Evolutionary conservation across 2,329 filamentous ascomycete species (phyloP), one percentile per base, ranked within the genome.

Genomic region (Cladosporium oxysporum): DNA sequence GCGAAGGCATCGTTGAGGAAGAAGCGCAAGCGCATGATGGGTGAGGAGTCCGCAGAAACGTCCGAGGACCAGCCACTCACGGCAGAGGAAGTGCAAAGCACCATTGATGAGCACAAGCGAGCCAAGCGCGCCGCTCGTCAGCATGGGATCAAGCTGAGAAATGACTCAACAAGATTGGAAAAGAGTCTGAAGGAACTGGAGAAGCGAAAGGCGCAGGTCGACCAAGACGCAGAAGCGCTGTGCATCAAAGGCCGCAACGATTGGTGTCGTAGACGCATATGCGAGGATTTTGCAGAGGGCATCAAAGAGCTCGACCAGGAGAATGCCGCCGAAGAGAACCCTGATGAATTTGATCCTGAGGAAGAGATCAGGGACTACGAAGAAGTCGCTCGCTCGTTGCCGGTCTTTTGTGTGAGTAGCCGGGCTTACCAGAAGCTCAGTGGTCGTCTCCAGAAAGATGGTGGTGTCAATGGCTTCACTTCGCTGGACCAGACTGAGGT

Each of bases 371-470:
- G 86, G 11, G 83, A 90, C 70, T 90, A 90, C 62, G 81, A 85
- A 0, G 75, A 85, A 52, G 81, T 89, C 8, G 86, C 85, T 0
- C 74, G 74, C 10, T 80, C 78, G 0, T 78, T 91, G 0, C 84
- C 87, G 0, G 87, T 90, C 1, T 91, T 89, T 71, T 90, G 87
- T 67, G 85, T 90, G 18, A 88, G 85, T 66, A 85, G 84, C 57
- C 79, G 84, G 53, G 87, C 84, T 0, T 90, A 88, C 63, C 87
- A 90, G 69, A 86, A 87, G 70, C 75, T 90, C n/a, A 78, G 80
- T 47, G 85, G 84, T 1, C 80, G 84, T 3, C 72, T 89, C 10
- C 73, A 78, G 62, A 83, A 84, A 52, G 87, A 90, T 62, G 76
- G 79, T 1, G 70, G 77, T 12, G 79, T 86, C 1, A 76, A 80